Evolutionary conservation across 192 early-diverging fungal species (phyloP), one percentile per base, ranked within the genome.

Genomic region (Entrophospora sp.): DNA sequence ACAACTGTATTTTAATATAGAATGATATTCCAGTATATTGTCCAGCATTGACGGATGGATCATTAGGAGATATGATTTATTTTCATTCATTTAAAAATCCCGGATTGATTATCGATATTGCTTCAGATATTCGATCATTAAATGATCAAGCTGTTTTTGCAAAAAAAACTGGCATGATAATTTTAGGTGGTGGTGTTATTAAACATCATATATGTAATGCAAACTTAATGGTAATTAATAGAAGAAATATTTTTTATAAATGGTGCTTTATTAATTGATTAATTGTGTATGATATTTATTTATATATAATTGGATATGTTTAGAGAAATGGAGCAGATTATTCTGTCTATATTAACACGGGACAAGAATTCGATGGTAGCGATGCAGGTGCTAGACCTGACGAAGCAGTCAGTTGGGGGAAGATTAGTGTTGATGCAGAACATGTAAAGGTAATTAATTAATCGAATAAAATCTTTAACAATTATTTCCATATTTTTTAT

Each of bases 201-300:
- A 99, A 99, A 75, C 97, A 99, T 72, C 97, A 99, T 69, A 99
- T 96, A 57, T 93, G 91, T 75, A 99, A 99, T 66, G 97, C 97
- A 44, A 97, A 97, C 66, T 78, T 99, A 42, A 97, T 97, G 95
- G 84, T 85, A 73, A 68, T 68, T 18, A 22, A 10, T 66, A n/a
- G 43, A 16, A 37, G 4, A 40, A 4, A 16, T 48, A 5, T 28
- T 61, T 14, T 16, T 27, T 27, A 27, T 31, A 16, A 4, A 52
- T 49, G 1, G 16, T 34, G 7, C 16, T 0, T 16, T n/a, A 5
- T 55, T 34, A 35, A 32, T 35, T 13, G 55, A 2, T 3, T 25
- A 14, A 28, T 22, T 8, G 2, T 60, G 12, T 31, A 27, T 3
- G 46, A 35, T 56, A 65, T 48, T 18, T 20, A 12, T n/a, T 38